Conservation (phyloP, 1,284 basidiomycete genomes). For the Ceratobasidium sp. region DNA sequence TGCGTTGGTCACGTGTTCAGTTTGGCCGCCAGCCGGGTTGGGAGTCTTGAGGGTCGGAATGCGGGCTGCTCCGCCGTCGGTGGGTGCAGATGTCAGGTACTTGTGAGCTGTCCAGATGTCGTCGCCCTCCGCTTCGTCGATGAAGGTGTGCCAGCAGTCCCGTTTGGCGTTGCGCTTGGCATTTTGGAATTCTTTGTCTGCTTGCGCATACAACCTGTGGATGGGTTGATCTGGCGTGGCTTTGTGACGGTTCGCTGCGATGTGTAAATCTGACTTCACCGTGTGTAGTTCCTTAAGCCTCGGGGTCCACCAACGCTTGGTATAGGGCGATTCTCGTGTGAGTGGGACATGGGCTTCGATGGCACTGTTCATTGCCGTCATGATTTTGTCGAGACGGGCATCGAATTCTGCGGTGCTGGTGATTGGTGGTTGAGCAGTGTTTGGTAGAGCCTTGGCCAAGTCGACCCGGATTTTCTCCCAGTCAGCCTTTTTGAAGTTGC, state of each 20-base stretch:
- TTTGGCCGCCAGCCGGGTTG: background rate
- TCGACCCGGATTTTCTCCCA: conserved; percentile 27
- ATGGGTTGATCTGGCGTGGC: background rate
- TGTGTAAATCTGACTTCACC: conserved; percentile 23
- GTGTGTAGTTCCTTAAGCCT: conserved; percentile 40
- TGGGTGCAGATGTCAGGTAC: conserved; percentile 20
- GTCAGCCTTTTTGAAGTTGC: conserved; percentile 29
- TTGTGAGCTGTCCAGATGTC: conserved; percentile 45
- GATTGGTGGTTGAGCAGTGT: conserved; percentile 7
- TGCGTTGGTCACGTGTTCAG: conserved; percentile 1
- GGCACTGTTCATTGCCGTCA: background rate
- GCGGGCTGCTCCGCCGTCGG: conserved; percentile 3
- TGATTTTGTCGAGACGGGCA: conserved; percentile 17
- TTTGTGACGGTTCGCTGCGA: conserved; percentile 6
- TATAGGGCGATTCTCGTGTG: conserved; percentile 8
- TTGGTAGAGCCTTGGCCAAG: background rate
- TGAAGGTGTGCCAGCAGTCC: conserved; percentile 43
- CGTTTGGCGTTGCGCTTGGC: conserved; percentile 19
- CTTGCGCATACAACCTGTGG: background rate
- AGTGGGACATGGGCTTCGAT: conserved; percentile 32
- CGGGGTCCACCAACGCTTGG: conserved; percentile 42
- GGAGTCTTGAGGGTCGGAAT: conserved; percentile 38
- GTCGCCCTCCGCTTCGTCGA: conserved; percentile 43
- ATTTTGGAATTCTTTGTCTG: background rate
- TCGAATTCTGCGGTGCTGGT: conserved; percentile 4